Base-by-base conservation (phyloP, 768 basidiomycete species). In the Pholiota conissans region DNA sequence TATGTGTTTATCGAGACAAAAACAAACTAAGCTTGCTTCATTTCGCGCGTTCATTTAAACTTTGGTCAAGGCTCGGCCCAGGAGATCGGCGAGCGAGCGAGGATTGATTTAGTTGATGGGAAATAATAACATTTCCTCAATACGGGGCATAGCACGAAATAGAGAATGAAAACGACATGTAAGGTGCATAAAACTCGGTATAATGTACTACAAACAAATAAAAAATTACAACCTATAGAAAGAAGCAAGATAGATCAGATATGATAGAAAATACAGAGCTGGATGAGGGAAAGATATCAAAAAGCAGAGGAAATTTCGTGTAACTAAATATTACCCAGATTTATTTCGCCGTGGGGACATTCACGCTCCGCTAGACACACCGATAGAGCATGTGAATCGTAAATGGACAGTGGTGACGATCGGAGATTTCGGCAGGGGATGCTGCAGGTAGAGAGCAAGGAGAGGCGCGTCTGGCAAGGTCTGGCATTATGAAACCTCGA, bases 141-240 rank as follows among this genome's bases (percentile, higher is more conserved):
- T n/a, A 18, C 37, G n/a, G n/a, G 8, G 20, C 37, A 14, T 39
- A 18, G 2, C n/a, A 16, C n/a, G 18, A 45, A 45, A 45, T 24
- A 45, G 22, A 5, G 4, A 24, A 22, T 45, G 5, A 45, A 20
- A 46, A 46, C 6, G 18, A 26, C 46, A 14, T 42, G 42, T n/a
- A 49, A 29, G 35, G 52, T 35, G 24, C 4, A 20, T 20, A 59
- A 56, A 29, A 48, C 28, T 29, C 55, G 57, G 56, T 35, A 61
- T 56, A 39, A 54, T 52, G 55, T 56, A 59, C 56, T 63, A 65
- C 60, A 65, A 61, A 20, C 11, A 24, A 18, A 42, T 3, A 45
- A 42, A 58, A 63, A 54, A 52, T 58, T 61, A 65, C 64, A 65
- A 61, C 60, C 60, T 65, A 63, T 60, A 52, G 27, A 32, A 47